Percentiles rank a stretch among this genome's conserved stretches.
Conservation (phyloP, 345 rosid genomes). For the Dipteronia dyeriana region DNA sequence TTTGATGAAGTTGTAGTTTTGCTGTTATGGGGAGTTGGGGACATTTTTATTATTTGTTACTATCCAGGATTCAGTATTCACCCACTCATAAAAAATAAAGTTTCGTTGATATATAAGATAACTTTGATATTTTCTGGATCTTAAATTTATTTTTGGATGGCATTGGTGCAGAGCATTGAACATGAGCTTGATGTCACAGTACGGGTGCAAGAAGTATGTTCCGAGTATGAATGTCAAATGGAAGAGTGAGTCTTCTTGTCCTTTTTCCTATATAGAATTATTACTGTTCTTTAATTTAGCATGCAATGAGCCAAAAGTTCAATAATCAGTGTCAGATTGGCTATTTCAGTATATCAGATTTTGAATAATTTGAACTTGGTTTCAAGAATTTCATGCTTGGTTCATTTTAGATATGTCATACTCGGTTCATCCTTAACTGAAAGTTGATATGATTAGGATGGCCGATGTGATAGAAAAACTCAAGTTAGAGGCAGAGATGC, state of each 20-base stretch:
- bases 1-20: background rate
- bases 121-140: background rate
- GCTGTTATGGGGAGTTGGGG: background rate
- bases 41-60: background rate
- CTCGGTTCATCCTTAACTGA: background rate
- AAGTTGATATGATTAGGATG: constrained; percentile 43
- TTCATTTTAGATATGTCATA: background rate
- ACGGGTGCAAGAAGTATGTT: constrained; percentile 53
- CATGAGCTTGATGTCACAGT: constrained; percentile 55
- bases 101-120: background rate
- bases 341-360: background rate
- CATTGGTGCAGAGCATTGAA: constrained; percentile 47
- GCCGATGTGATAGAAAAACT: constrained; percentile 59
- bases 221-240: constrained; percentile 75
- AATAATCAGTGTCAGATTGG: background rate
- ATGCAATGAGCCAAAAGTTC: background rate
- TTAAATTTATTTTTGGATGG: constrained; percentile 22
- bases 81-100: background rate
- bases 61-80: background rate
- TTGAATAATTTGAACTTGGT: background rate
- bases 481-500: constrained; percentile 59
- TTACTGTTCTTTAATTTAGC: background rate
- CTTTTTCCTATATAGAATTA: background rate
- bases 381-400: background rate
- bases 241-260: constrained; percentile 59